phyloP scores from a whole-genome alignment of 805 yeast species.

The Kregervanrija pseudodelftensis region DNA sequence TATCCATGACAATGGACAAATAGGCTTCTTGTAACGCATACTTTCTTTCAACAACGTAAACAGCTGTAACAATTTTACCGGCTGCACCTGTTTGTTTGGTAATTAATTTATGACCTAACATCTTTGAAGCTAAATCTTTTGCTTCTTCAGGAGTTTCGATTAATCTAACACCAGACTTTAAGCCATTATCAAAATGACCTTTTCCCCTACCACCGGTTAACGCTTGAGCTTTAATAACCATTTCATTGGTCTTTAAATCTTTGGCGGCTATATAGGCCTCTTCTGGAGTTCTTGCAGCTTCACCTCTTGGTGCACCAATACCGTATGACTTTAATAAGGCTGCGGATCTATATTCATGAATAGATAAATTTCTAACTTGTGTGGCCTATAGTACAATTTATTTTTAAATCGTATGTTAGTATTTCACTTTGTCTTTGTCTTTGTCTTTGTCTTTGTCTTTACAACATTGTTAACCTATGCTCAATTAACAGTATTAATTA shows the following conservation, averaged over 20 bases:
- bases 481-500: background rate
- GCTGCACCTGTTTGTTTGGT: constrained; percentile 98
- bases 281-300: constrained; percentile 82
- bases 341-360: constrained; percentile 96
- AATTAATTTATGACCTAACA: constrained; percentile 88
- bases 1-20: constrained; percentile 90
- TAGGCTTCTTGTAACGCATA: constrained; percentile 93
- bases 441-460: too few species aligned
- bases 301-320: constrained; percentile 86
- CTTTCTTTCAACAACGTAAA: constrained; percentile 90
- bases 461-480: too few species aligned
- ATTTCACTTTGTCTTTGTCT: too few species aligned
- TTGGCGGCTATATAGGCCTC: constrained; percentile 83
- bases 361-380: constrained; percentile 64
- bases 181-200: constrained; percentile 93
- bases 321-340: constrained; percentile 74
- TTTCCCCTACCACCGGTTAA: constrained; percentile 99
- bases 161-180: constrained; percentile 94
- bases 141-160: constrained; percentile 83
- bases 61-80: constrained; percentile 96
- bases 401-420: background rate
- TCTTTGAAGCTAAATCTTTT: constrained; percentile 73
- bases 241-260: constrained; percentile 64
- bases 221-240: constrained; percentile 97
- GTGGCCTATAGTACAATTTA: constrained; percentile 9